Percentiles rank a stretch among this genome's conserved stretches.
Evolutionary conservation across 139 green algal species (phyloP).

Genomic region (Coccomyxa sp.): DNA sequence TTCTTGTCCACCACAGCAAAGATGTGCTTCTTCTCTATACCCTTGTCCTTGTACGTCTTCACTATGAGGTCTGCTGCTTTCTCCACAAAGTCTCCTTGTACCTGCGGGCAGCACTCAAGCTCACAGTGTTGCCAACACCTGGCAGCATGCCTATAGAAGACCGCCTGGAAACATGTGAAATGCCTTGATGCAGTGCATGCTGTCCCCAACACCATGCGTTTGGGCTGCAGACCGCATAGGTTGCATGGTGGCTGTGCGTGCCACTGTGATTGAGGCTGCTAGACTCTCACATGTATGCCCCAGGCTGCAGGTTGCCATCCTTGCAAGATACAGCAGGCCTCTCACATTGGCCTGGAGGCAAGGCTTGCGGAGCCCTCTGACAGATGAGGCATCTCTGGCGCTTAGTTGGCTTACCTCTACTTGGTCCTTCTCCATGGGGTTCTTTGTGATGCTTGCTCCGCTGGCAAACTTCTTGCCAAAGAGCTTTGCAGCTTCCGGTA

Average conservation of each 20-base stretch:
- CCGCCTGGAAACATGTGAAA: background rate
- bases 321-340: too few species aligned
- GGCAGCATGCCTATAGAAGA: background rate
- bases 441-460: conserved; percentile 88
- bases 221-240: too few species aligned
- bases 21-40: conserved; percentile 61
- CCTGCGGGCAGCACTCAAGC: too few species aligned
- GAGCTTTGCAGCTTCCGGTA: conserved; percentile 87
- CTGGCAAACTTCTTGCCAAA: conserved; percentile 99
- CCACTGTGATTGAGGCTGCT: too few species aligned
- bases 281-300: too few species aligned
- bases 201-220: too few species aligned
- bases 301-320: too few species aligned
- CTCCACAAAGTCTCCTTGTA: conserved; percentile 75
- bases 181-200: background rate
- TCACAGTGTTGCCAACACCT: too few species aligned
- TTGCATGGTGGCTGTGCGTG: too few species aligned
- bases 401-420: conserved; percentile 96
- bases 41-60: conserved; percentile 72
- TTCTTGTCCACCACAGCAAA: conserved; percentile 68
- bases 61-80: conserved; percentile 69
- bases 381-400: background rate
- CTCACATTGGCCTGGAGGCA: too few species aligned
- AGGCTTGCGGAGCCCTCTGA: too few species aligned
- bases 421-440: conserved; percentile 78